Conservation (phyloP, 306 rosid species). For the Arachis stenosperma region DNA sequence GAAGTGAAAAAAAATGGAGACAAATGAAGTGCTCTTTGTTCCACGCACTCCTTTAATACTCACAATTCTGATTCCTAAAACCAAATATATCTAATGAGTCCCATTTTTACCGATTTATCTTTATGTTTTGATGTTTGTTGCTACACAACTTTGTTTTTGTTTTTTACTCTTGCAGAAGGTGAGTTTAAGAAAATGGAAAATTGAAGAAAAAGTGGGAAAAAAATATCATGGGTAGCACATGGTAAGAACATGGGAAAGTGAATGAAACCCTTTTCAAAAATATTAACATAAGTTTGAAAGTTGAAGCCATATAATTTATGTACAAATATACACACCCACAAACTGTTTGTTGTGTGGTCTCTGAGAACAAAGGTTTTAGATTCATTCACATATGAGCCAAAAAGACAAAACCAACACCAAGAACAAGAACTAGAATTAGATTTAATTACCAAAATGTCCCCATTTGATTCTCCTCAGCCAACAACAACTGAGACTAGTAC, state of each 20-base stretch:
- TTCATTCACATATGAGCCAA: slow-evolving; percentile 44
- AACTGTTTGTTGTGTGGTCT: slow-evolving; percentile 7
- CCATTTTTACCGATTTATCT: neutral
- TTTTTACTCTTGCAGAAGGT: slow-evolving; percentile 21
- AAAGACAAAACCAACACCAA: neutral
- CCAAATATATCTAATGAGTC: too few species aligned
- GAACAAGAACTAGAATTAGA: slow-evolving; percentile 2
- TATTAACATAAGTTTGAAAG: neutral
- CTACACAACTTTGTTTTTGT: neutral
- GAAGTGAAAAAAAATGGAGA: too few species aligned
- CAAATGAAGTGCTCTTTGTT: too few species aligned
- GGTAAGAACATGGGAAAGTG: slow-evolving; percentile 25
- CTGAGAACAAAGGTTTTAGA: slow-evolving; percentile 50
- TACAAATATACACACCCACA: neutral
- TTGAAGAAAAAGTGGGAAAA: slow-evolving; percentile 30
- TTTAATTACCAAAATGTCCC: slow-evolving; percentile 25
- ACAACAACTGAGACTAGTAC: slow-evolving; percentile 39
- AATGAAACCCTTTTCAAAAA: neutral
- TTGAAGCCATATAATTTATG: neutral
- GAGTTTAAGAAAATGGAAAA: slow-evolving; percentile 46
- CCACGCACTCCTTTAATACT: too few species aligned
- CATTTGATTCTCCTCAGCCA: slow-evolving; percentile 44
- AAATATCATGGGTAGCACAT: slow-evolving; percentile 36
- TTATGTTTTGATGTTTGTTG: neutral
- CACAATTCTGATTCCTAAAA: too few species aligned